A percentile compares a stretch with the other conserved stretches of the same genome.
Evolutionary conservation across 352 stramenopile species (phyloP).

Genomic region (Pythium phragmitis): DNA sequence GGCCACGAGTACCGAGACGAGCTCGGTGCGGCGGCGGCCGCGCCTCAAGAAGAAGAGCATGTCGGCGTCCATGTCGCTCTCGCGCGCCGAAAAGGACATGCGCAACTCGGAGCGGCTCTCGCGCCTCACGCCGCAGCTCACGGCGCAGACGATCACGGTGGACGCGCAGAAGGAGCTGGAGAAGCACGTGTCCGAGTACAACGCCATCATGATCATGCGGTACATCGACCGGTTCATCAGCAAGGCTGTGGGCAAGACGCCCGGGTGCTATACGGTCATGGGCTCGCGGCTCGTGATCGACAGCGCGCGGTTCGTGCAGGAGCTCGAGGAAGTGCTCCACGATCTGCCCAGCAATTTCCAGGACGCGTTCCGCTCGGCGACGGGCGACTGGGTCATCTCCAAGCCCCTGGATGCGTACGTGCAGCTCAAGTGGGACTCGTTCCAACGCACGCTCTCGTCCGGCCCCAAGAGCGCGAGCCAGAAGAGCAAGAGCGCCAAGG

Average conservation of each 20-base stretch:
- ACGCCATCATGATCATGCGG: conserved; percentile 76
- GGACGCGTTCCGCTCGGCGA: conserved; percentile 44
- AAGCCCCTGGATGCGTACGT: conserved; percentile 65
- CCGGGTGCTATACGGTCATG: conserved; percentile 65
- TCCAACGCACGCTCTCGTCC: conserved; percentile 37
- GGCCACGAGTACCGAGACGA: not conserved
- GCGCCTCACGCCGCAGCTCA: conserved; percentile 56
- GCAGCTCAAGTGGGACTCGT: conserved; percentile 80
- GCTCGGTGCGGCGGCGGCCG: conserved; percentile 14
- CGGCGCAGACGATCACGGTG: conserved; percentile 63
- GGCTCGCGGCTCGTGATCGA: conserved; percentile 63
- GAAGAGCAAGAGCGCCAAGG: conserved; percentile 9
- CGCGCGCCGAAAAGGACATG: conserved; percentile 42
- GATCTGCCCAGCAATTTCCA: conserved; percentile 58
- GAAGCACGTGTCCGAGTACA: conserved; percentile 69
- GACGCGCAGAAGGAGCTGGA: conserved; percentile 71
- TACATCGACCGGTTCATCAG: conserved; percentile 80
- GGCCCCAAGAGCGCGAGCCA: conserved; percentile 12
- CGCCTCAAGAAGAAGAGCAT: conserved; percentile 25
- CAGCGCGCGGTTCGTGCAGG: conserved; percentile 58
- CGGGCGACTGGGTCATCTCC: conserved; percentile 59
- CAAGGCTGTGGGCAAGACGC: conserved; percentile 67
- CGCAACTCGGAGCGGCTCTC: conserved; percentile 55
- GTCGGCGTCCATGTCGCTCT: conserved; percentile 24
- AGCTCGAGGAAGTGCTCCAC: conserved; percentile 63